Conservation (phyloP, 106 monocot genomes). For the Triglochin maritima region DNA sequence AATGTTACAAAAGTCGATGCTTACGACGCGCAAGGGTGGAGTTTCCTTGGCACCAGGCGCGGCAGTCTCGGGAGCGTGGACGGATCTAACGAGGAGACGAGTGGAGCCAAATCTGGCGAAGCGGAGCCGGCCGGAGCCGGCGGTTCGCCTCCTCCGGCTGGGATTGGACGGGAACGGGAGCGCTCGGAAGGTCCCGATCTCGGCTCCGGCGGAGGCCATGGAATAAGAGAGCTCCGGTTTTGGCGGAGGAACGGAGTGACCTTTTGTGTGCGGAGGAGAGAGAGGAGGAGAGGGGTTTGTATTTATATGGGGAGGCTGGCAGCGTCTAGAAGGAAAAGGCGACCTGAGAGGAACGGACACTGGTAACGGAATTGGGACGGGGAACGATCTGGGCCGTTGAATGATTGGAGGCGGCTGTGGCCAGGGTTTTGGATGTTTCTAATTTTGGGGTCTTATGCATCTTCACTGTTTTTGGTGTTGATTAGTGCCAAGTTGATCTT, state of each 20-base stretch:
- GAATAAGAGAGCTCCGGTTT: conserved; percentile 1
- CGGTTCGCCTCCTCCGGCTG: too few relatives aligned
- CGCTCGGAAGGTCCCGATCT: background rate
- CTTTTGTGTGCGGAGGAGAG: background rate
- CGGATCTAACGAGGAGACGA: background rate
- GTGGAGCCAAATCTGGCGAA: background rate
- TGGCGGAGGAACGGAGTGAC: background rate
- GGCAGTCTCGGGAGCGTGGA: background rate
- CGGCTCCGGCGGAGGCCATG: background rate
- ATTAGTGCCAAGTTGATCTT: too few relatives aligned
- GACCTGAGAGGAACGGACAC: too few relatives aligned
- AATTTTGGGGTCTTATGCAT: too few relatives aligned
- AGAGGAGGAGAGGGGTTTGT: background rate
- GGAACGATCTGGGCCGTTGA: too few relatives aligned
- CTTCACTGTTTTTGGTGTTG: too few relatives aligned
- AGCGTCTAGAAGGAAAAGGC: too few relatives aligned
- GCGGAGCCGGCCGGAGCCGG: background rate
- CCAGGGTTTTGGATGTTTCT: too few relatives aligned
- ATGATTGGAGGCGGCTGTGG: too few relatives aligned
- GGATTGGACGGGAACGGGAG: too few relatives aligned
- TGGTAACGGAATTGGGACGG: too few relatives aligned
- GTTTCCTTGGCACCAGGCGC: background rate
- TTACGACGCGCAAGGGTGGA: background rate
- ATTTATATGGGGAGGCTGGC: background rate
- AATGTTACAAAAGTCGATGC: background rate